Evolutionary conservation across 305 asterid species (phyloP), one percentile per base, ranked within the genome.

Genomic region (Stenogyne calaminthoides): DNA sequence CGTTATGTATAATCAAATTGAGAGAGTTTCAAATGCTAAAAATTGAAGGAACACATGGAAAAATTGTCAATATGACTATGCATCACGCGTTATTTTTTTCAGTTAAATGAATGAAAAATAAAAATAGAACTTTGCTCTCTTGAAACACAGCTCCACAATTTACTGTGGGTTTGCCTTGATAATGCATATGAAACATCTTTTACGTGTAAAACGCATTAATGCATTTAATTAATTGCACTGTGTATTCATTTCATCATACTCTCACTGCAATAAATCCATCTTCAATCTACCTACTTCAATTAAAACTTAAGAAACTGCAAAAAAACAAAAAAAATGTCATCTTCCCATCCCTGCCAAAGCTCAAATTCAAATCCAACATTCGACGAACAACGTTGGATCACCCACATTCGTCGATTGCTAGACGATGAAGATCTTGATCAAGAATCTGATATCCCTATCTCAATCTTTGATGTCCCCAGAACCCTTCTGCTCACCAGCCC

Each of bases 381-480:
- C 0, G 88, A 91, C 14, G 95, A 89, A 70, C 74, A 82, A 32
- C 82, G 82, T 61, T 91, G 97, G 96, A 77, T 91, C 49, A 80
- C 84, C 85, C 90, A 86, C 67, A 85, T 89, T 42, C 94, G 89
- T 32, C 80, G 57, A 47, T 82, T 83, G 44, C 80, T 89, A 0
- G 90, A 88, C 18, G 86, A 87, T 0, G 68, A 65, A 22, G 90
- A 88, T 67, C 69, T 73, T 2, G 89, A 88, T 9, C 86, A 89
- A 68, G 95, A 87, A 18, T 36, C 63, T 25, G 82, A 82, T 16
- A 22, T 59, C 7, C 82, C 82, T 2, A 81, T 82, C 29, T 80
- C 90, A 44, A 90, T 92, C 55, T 92, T 90, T 75, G 72, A 72
- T 34, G 92, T 87, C 52, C 96, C 96, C 1, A 90, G 80, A 78